These are phyloP conservation scores for Extremus antarcticus DNA, from an alignment of 495 filamentous ascomycete genomes.

Conservation along the genomic window DNA sequence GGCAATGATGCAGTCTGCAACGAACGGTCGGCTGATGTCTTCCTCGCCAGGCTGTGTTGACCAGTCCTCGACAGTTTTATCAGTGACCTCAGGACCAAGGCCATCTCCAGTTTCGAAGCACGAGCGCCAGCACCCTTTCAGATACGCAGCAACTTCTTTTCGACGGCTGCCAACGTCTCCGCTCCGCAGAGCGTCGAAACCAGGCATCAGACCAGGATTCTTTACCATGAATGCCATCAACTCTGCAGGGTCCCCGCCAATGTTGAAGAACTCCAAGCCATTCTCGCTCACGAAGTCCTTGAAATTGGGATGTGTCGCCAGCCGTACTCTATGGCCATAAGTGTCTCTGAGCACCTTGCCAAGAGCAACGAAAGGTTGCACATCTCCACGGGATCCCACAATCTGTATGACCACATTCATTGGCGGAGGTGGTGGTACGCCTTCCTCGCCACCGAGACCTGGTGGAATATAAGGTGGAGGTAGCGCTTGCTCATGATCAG, in stretches of 20 bases:
- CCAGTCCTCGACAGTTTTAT: conserved; percentile 22
- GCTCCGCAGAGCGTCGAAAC: conserved; percentile 30
- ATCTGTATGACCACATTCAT: conserved; percentile 44
- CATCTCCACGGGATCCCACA: conserved; percentile 43
- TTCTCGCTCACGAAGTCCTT: conserved; percentile 44
- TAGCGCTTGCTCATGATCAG: conserved; percentile 34
- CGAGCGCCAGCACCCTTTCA: conserved; percentile 53
- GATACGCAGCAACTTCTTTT: conserved; percentile 44
- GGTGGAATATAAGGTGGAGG: conserved; percentile 52
- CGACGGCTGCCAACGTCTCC: conserved; percentile 32
- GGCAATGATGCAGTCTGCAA: conserved; percentile 57
- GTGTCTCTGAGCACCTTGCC: conserved; percentile 39
- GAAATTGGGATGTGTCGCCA: conserved; percentile 54
- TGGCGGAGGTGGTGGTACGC: conserved; percentile 39
- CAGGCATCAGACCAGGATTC: conserved; percentile 36
- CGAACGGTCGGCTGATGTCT: conserved; percentile 38
- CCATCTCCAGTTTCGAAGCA: conserved; percentile 45
- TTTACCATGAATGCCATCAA: conserved; percentile 50
- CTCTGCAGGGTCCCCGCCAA: conserved; percentile 52
- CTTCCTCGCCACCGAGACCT: conserved; percentile 47
- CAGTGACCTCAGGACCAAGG: conserved; percentile 20
- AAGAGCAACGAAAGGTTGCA: conserved; percentile 44
- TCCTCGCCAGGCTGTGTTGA: not conserved
- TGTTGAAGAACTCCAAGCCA: conserved; percentile 51
- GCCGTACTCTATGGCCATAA: conserved; percentile 42